Conservation (phyloP, 257 asterid species). For the Mentha longifolia region DNA sequence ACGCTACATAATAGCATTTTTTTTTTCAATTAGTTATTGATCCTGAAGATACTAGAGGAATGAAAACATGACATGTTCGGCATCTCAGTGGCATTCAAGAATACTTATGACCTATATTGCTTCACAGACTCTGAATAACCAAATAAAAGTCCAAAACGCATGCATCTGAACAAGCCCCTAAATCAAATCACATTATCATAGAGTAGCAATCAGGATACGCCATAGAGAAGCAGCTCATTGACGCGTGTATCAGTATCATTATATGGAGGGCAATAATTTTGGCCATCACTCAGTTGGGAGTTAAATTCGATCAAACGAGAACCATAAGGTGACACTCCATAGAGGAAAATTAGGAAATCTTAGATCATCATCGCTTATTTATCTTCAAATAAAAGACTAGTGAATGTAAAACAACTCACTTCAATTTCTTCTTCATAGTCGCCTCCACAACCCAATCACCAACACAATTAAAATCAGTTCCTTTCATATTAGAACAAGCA, state of each 20-base stretch:
- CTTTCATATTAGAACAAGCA: too few species aligned
- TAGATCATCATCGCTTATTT: background rate
- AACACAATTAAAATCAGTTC: conserved; percentile 89
- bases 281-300: background rate
- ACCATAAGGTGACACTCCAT: background rate
- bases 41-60: conserved; percentile 15
- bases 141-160: background rate
- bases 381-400: background rate
- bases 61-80: conserved; percentile 3
- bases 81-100: too few species aligned
- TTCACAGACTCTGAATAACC: background rate
- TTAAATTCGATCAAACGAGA: conserved; percentile 1
- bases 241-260: background rate
- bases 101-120: background rate
- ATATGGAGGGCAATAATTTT: background rate
- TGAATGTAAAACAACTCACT: conserved; percentile 63
- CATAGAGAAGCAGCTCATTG: background rate
- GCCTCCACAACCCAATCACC: conserved; percentile 99
- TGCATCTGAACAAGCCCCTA: conserved; percentile 1
- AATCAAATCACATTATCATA: conserved; percentile 2
- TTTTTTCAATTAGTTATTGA: conserved; percentile 11
- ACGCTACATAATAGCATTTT: conserved; percentile 61
- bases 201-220: conserved; percentile 12
- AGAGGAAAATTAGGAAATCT: background rate
- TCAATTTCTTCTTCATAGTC: conserved; percentile 91